phyloP scores from a whole-genome alignment of 192 early-diverging fungal species.

The Backusella circina region DNA sequence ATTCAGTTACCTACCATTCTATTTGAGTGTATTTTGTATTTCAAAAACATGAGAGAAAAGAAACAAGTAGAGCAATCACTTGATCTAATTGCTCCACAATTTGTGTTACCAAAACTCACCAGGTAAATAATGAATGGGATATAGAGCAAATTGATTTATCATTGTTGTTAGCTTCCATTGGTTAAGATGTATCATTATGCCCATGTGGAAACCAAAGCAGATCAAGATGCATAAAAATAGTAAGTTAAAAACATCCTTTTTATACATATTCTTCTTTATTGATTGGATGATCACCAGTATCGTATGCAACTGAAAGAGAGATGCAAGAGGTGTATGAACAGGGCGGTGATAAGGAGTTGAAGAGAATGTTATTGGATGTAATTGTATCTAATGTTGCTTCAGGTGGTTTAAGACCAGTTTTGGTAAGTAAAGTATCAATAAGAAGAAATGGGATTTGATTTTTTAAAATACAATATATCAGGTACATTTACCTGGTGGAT shows the following conservation, averaged over 20 bases:
- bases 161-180: neutral
- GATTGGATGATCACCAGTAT: too few species aligned
- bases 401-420: constrained; percentile 11
- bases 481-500: constrained; percentile 68
- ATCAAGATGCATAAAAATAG: constrained; percentile 14
- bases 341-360: constrained; percentile 15
- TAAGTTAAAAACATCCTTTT: neutral
- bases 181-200: neutral
- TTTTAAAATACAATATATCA: constrained; percentile 10
- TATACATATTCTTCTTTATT: too few species aligned
- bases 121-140: neutral
- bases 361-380: constrained; percentile 15
- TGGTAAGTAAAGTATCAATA: constrained; percentile 1
- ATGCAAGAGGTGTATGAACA: constrained; percentile 2
- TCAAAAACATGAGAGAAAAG: neutral
- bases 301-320: constrained; percentile 19
- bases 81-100: neutral
- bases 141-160: neutral
- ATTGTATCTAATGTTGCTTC: neutral
- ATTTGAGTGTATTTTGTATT: neutral
- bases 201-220: neutral
- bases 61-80: neutral
- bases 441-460: neutral
- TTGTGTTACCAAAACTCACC: neutral
- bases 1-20: neutral